Conservation (phyloP, 2,329 filamentous ascomycete genomes). For the Elsinoe australis region DNA sequence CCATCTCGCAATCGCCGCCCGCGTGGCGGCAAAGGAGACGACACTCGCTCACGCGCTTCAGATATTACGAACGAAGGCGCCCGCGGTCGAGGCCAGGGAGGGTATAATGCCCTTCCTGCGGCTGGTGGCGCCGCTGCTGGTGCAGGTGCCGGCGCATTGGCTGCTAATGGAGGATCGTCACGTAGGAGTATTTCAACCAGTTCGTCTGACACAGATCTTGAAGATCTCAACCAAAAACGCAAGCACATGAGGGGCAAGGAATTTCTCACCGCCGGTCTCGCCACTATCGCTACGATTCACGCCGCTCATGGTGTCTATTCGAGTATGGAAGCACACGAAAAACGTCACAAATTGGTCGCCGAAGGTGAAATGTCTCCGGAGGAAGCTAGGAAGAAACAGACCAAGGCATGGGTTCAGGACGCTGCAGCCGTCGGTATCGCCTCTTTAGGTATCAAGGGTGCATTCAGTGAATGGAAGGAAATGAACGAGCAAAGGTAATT, state of each 20-base stretch:
- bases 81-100: constrained; percentile 29
- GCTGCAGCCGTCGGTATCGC: constrained; percentile 60
- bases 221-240: constrained; percentile 39
- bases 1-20: constrained; percentile 37
- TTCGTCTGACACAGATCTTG: constrained; percentile 47
- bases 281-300: constrained; percentile 62
- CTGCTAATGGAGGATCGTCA: constrained; percentile 18
- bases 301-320: constrained; percentile 58
- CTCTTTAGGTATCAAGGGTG: constrained; percentile 59
- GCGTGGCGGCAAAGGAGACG: constrained; percentile 30
- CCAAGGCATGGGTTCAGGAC: constrained; percentile 57
- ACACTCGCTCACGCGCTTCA: constrained; percentile 34
- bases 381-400: constrained; percentile 55
- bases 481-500: constrained; percentile 53
- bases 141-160: constrained; percentile 31
- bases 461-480: constrained; percentile 60
- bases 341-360: constrained; percentile 51
- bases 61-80: constrained; percentile 33
- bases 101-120: constrained; percentile 38
- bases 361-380: constrained; percentile 57
- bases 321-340: constrained; percentile 56
- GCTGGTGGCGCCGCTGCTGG: constrained; percentile 34
- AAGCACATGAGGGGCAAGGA: constrained; percentile 62
- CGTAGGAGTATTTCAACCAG: constrained; percentile 25
- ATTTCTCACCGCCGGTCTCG: constrained; percentile 57